A percentile compares a stretch with the other conserved stretches of the same genome.
phyloP scores from a whole-genome alignment of 768 basidiomycete species.

The Floccularia luteovirens region DNA sequence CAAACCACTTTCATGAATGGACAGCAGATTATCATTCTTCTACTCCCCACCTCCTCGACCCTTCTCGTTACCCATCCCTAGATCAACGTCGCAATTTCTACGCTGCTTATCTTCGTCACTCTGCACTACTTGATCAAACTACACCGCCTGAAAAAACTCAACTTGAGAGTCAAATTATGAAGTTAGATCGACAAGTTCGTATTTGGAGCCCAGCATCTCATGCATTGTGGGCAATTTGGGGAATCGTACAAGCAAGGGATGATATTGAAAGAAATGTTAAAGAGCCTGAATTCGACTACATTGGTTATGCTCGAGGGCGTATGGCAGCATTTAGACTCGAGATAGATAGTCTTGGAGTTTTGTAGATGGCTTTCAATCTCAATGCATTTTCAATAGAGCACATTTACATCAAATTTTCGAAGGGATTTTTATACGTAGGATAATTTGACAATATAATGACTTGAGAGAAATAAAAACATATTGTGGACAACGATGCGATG shows the following conservation, averaged over 20 bases:
- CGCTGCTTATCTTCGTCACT: conserved; percentile 65
- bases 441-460: conserved; percentile 22
- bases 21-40: conserved; percentile 79
- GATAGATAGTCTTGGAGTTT: conserved; percentile 37
- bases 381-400: conserved; percentile 12
- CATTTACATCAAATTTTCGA: not conserved
- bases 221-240: conserved; percentile 94
- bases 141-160: conserved; percentile 19
- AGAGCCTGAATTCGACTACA: conserved; percentile 84
- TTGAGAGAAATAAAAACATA: conserved; percentile 40
- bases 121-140: conserved; percentile 24
- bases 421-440: conserved; percentile 1
- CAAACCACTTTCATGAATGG: conserved; percentile 98
- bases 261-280: conserved; percentile 49
- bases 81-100: conserved; percentile 82
- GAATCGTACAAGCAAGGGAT: conserved; percentile 82
- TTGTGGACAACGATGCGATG: conserved; percentile 31
- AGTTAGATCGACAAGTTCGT: conserved; percentile 71
- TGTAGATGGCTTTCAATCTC: not conserved
- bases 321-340: conserved; percentile 58
- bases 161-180: conserved; percentile 39
- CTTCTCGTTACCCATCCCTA: conserved; percentile 60
- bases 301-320: conserved; percentile 70
- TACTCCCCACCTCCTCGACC: conserved; percentile 59
- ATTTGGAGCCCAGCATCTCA: conserved; percentile 90